These are phyloP conservation scores for Mycena indigotica DNA, from an alignment of 768 basidiomycete species.

Conservation along the genomic window DNA sequence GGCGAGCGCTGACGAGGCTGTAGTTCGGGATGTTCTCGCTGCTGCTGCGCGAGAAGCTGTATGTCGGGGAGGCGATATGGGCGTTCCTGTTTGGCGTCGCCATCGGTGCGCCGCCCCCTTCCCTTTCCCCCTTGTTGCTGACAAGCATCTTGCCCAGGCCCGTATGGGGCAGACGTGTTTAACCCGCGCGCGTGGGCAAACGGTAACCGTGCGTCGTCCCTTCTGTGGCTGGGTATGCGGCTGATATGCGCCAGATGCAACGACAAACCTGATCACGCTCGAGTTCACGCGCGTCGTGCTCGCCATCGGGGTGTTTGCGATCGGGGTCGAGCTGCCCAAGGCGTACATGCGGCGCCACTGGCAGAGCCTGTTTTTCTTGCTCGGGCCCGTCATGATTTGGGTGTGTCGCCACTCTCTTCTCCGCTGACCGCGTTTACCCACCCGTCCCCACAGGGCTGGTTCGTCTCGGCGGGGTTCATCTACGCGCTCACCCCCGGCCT, in stretches of 20 bases:
- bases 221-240: no score
- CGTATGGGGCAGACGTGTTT: constrained; percentile 80
- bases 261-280: constrained; percentile 77
- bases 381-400: constrained; percentile 84
- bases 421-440: constrained; percentile 11
- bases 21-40: constrained; percentile 94
- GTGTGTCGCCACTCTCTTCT: constrained; percentile 43
- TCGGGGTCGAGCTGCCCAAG: constrained; percentile 96
- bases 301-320: constrained; percentile 97
- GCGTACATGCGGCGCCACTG: constrained; percentile 94
- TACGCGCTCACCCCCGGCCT: constrained; percentile 89
- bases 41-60: constrained; percentile 76
- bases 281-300: constrained; percentile 92
- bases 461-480: constrained; percentile 88
- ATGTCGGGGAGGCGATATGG: constrained; percentile 96
- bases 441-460: constrained; percentile 72
- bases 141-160: no score
- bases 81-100: constrained; percentile 93
- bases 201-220: constrained; percentile 21
- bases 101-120: no score
- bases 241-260: constrained; percentile 38
- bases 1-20: no score
- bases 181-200: constrained; percentile 78
- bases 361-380: constrained; percentile 83
- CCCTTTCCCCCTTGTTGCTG: no score